Conservation (phyloP, 164 flowering plant species). For the Euptelea pleiosperma region DNA sequence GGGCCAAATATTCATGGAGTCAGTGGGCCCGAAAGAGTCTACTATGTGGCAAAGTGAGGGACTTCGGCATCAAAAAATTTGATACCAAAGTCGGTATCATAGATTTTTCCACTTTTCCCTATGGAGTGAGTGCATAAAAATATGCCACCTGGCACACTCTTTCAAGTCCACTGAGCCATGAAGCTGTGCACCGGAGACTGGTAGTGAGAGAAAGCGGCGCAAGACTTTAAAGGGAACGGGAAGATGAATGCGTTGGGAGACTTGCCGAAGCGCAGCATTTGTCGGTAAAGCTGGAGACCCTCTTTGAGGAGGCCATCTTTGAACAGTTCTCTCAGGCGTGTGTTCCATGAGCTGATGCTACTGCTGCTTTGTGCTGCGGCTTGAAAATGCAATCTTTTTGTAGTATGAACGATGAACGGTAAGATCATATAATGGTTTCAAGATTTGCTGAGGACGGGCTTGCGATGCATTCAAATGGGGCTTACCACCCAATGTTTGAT, state of each 20-base stretch:
- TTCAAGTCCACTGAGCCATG: too few relatives aligned
- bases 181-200: conserved; percentile 49
- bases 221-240: conserved; percentile 72
- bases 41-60: too few relatives aligned
- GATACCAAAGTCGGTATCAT: too few relatives aligned
- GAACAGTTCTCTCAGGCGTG: conserved; percentile 46
- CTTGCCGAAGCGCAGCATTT: conserved; percentile 56
- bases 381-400: background rate
- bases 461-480: too few relatives aligned
- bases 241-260: conserved; percentile 68
- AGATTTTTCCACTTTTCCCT: too few relatives aligned
- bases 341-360: conserved; percentile 43
- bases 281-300: conserved; percentile 56
- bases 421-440: conserved; percentile 11
- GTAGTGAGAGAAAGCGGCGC: conserved; percentile 53
- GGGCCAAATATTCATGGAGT: too few relatives aligned
- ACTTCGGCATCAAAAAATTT: too few relatives aligned
- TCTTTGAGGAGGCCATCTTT: conserved; percentile 39
- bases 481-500: too few relatives aligned
- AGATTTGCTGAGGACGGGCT: too few relatives aligned
- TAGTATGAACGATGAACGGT: background rate
- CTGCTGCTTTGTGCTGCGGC: background rate
- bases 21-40: too few relatives aligned
- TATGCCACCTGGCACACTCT: too few relatives aligned
- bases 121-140: too few relatives aligned